These are phyloP conservation scores for Monascus ruber DNA, from an alignment of 2,329 filamentous ascomycete genomes.

Conservation along the genomic window DNA sequence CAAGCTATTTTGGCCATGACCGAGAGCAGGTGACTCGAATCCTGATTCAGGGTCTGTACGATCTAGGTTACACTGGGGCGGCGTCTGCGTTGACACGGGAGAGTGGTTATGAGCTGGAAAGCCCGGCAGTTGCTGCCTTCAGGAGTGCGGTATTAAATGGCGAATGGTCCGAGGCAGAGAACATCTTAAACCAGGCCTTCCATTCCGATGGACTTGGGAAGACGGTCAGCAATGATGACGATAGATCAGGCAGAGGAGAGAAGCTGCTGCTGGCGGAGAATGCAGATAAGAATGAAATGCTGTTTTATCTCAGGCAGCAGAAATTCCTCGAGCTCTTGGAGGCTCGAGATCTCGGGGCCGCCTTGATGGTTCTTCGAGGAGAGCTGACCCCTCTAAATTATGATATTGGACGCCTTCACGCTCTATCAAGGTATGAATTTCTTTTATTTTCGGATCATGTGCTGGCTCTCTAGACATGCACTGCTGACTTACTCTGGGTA, in stretches of 20 bases:
- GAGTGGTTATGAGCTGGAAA: constrained; percentile 83
- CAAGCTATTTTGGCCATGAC: constrained; percentile 70
- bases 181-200: constrained; percentile 52
- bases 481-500: constrained; percentile 1
- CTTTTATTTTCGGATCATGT: neutral
- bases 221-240: constrained; percentile 22
- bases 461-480: too few relatives aligned
- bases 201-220: constrained; percentile 34
- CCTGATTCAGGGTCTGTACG: constrained; percentile 78
- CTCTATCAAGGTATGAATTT: constrained; percentile 55
- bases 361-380: constrained; percentile 70
- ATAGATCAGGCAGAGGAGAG: constrained; percentile 21
- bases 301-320: constrained; percentile 80
- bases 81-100: constrained; percentile 64
- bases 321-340: constrained; percentile 91
- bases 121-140: constrained; percentile 73
- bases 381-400: constrained; percentile 80
- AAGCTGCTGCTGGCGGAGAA: constrained; percentile 65
- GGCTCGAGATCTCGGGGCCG: constrained; percentile 57
- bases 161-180: constrained; percentile 75
- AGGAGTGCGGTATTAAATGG: constrained; percentile 68
- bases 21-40: constrained; percentile 88
- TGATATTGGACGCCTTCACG: constrained; percentile 65
- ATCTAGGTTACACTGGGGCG: constrained; percentile 73
- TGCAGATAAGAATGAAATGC: constrained; percentile 67